Base-by-base conservation (phyloP, 768 basidiomycete genomes). In the Boletus eberwhitei region DNA sequence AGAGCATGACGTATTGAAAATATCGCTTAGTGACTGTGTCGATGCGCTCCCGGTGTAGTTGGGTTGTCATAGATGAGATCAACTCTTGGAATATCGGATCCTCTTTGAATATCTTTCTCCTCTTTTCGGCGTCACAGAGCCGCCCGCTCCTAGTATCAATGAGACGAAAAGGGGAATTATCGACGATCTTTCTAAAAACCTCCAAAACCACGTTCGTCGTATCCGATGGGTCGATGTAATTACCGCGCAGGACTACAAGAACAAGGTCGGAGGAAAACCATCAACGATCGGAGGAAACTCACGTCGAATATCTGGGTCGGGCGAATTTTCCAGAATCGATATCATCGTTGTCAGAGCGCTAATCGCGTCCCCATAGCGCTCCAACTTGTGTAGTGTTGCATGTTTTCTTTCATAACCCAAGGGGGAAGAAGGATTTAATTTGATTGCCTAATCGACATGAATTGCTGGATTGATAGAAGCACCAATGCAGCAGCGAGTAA, bases 1-100 rank as follows among this genome's bases (percentile, higher is more conserved):
- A 65, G 12, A 65, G 52, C 63, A 64, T 64, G n/a, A 53, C 57
- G 9, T 64, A 64, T 55, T 31, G 42, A 22, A 56, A 48, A 41
- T 59, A 65, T 19, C 1, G 36, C n/a, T 6, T 35, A 1, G 36
- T 62, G n/a, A 52, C 24, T 2, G 36, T 24, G 6, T 50, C 31
- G 38, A 64, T 48, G 16, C 24, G 63, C 5, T 56, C 47, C 29
- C 4, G 22, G 26, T 59, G 36, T 34, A 45, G 16, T 14, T 52
- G 35, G 0, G 39, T 64, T 5, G 52, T 46, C 56, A 52, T 50
- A 19, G 63, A 61, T 31, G 63, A 64, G 11, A 64, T 24, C 38
- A 64, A 19, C 21, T 62, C 47, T 22, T 52, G 35, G 13, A 64
- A 61, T 22, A 45, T 21, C 0, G 52, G 40, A 45, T 62, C 59